Base-by-base conservation (phyloP, 2,329 filamentous ascomycete genomes). In the Didymellaceae sp. region DNA sequence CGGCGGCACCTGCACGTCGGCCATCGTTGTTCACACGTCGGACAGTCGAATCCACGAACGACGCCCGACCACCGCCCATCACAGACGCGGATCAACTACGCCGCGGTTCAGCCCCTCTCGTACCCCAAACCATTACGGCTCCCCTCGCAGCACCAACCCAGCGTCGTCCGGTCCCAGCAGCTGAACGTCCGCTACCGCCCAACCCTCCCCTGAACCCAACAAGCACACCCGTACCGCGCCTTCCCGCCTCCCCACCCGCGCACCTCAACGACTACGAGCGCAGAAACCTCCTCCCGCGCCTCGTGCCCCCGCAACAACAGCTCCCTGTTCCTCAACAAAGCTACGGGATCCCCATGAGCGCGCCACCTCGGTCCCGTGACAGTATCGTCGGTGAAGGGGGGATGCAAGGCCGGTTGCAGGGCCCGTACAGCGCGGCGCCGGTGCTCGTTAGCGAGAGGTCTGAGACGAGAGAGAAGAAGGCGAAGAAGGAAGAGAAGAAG, bases 71-170 rank as follows among this genome's bases (percentile, higher is more conserved):
- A 4, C 59, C 66, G 3, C 64, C 67, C 0, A 11, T 61, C 5
- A 21, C 61, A 22, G 50, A 59, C 25, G 45, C 55, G 1, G 39
- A 45, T 2, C 40, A 43, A 2, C 54, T 54, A 2, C 65, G 66
- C 9, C 53, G 64, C 18, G 67, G 61, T n/a, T 69, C 63, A 7
- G 66, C 59, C 3, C 66, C 67, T 1, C 58, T 42, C 22, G 40
- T 32, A 2, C 26, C 39, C 10, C 38, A 32, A 4, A 14, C 38
- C 3, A 3, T 16, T 5, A 6, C 34, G 6, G 11, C 13, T 44
- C 57, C 8, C 22, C n/a, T 20, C 20, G n/a, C 30, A 31, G 13
- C 20, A 16, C 10, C 37, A 38, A 2, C 48, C 58, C 9, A 42
- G 33, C 62, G 59, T 3, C 62, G 57, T 4, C 58, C 54, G 2